Evolutionary conservation across 495 filamentous ascomycete genomes (phyloP), one percentile per base, ranked within the genome.

Genomic region (Lepraria neglecta): DNA sequence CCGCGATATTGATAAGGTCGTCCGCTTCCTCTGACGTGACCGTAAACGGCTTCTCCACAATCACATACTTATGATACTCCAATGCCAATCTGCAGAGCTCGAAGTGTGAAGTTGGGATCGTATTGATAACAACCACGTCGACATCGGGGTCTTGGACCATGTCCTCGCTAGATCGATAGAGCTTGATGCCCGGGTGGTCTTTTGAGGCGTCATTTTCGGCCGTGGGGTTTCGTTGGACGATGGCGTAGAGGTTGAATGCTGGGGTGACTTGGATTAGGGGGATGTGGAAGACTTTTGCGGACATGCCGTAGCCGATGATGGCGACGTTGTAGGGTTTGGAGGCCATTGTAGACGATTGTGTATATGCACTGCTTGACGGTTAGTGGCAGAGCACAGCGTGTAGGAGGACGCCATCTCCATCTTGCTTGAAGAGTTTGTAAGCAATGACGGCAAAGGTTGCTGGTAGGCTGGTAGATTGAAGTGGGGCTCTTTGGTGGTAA

Each of bases 41-140:
- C 9, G 88, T 86, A 71, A 96, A 92, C 0, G 92, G 92, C 74
- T 97, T 97, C 74, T 96, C 92, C 45, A 90, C 85, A 30, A 96
- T 78, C 27, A 95, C 79, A 71, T 96, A 83, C 73, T 95, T 96
- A 53, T 88, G 87, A 17, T 79, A 77, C 67, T 84, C 79, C 17
- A 97, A 76, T 3, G 89, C 86, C 43, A 82, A 69, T 68, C 84
- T 85, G 6, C 80, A 75, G 47, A 91, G 75, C 6, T 70, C 62
- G 70, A 81, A 91, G 74, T 96, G 92, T 2, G 84, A 86, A 59
- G 88, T 79, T 11, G 91, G 91, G 1, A 84, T 83, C 0, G 87
- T 92, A 50, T 85, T 87, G 61, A 96, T 73, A 58, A 92, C 78
- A 45, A 92, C 82, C 30, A 95, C 71, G 64, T 94, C 83, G 12